These are phyloP conservation scores for Cryptosporidium sp. DNA, from an alignment of 169 alveolate genomes.

Conservation along the genomic window DNA sequence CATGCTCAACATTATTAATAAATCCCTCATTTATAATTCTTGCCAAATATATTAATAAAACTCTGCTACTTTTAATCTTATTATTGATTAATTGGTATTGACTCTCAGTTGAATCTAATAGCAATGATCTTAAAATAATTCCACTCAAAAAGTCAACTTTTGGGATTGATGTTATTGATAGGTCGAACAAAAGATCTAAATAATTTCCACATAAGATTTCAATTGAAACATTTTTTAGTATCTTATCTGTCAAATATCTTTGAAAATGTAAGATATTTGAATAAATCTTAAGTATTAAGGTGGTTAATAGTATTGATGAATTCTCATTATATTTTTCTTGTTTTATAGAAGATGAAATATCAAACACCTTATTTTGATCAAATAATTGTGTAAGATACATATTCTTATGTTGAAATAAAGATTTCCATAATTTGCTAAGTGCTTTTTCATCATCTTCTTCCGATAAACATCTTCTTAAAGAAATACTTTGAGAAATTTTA, in stretches of 20 bases:
- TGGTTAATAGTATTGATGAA: neutral
- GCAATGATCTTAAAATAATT: conserved; percentile 38
- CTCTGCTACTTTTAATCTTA: neutral
- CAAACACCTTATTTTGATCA: neutral
- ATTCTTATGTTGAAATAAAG: conserved; percentile 18
- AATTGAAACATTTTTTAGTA: conserved; percentile 4
- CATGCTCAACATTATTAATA: neutral
- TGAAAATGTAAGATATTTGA: conserved; percentile 41
- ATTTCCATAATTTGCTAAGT: conserved; percentile 33
- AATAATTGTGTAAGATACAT: neutral
- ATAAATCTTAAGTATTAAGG: conserved; percentile 29
- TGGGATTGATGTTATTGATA: conserved; percentile 13
- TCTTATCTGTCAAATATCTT: conserved; percentile 25
- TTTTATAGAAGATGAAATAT: neutral
- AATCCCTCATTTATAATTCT: neutral
- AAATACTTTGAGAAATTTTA: conserved; percentile 30
- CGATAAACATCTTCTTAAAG: conserved; percentile 21
- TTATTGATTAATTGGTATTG: neutral
- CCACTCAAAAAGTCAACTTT: conserved; percentile 21
- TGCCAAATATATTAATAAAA: conserved; percentile 14
- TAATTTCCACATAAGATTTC: conserved; percentile 3
- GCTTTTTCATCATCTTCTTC: neutral
- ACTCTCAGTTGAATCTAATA: conserved; percentile 38
- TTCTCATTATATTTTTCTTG: neutral
- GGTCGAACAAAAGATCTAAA: conserved; percentile 6